These are phyloP conservation scores for Pythium phragmitis DNA, from an alignment of 352 stramenopile genomes.

Conservation along the genomic window DNA sequence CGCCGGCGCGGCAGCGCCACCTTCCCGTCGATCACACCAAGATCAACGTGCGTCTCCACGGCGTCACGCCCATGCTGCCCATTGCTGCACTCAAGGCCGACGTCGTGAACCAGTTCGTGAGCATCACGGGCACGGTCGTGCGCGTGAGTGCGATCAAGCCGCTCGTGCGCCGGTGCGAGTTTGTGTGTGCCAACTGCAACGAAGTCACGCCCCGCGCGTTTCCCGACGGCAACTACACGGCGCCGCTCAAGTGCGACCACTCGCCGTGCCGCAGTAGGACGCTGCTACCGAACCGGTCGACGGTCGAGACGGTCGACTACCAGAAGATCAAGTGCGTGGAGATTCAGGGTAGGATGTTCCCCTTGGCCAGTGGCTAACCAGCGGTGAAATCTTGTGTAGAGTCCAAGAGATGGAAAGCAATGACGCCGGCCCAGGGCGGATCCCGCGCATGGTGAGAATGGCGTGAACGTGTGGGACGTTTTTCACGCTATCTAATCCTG, in stretches of 20 bases:
- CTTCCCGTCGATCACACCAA: slow-evolving; percentile 33
- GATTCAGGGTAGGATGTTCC: not conserved
- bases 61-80: slow-evolving; percentile 41
- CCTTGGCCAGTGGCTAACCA: not conserved
- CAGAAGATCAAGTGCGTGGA: slow-evolving; percentile 41
- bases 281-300: slow-evolving; percentile 59
- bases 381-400: slow-evolving; percentile 24
- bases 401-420: slow-evolving; percentile 87
- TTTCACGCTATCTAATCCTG: not conserved
- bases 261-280: slow-evolving; percentile 39
- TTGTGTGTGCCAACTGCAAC: slow-evolving; percentile 56
- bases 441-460: slow-evolving; percentile 53
- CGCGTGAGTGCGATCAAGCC: slow-evolving; percentile 61
- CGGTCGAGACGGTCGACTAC: slow-evolving; percentile 74
- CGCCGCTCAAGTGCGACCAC: slow-evolving; percentile 44
- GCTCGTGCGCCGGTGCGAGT: slow-evolving; percentile 57
- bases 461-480: not conserved
- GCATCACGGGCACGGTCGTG: slow-evolving; percentile 48
- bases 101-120: slow-evolving; percentile 53
- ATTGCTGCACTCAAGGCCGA: slow-evolving; percentile 53
- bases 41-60: slow-evolving; percentile 43
- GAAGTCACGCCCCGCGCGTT: slow-evolving; percentile 42
- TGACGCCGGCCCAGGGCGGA: slow-evolving; percentile 58
- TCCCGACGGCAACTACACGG: slow-evolving; percentile 56
- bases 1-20: slow-evolving; percentile 25